Base-by-base conservation (phyloP, 495 filamentous ascomycete species). In the Podospora sp. region DNA sequence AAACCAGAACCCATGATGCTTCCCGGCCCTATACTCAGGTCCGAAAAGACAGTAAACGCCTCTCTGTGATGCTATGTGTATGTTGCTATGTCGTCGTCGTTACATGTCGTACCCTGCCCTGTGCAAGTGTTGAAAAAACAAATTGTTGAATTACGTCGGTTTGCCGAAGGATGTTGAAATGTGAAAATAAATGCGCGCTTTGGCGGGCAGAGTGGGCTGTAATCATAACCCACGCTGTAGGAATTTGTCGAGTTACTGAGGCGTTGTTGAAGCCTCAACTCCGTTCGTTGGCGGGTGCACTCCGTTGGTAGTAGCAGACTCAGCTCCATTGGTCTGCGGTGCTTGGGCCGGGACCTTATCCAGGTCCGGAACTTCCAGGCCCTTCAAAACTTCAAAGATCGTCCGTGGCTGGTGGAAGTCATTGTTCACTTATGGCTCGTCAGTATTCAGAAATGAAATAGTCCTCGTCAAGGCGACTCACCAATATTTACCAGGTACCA, bases 401-500 rank as follows among this genome's bases (percentile, higher is more conserved):
- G 86, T 87, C 59, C 87, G 82, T 16, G 83, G 83, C 64, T 91
- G 82, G 76, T 93, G 91, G 86, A 98, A 99, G 75, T 99, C 93
- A 73, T 99, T 99, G 81, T 99, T 90, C 8, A 99, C 94, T 95
- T 73, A 46, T 1, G 36, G 4, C 8, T 21, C 62, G 66, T 79
- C 59, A 70, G 68, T 6, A 22, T 35, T 29, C 24, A 1, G 27
- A 27, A 36, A n/a, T 0, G 0, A 26, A 9, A 7, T 0, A 6
- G 20, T 27, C 6, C 9, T 24, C 16, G 27, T 1, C 7, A 20
- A 49, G 3, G 29, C 8, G 8, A 40, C 90, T 78, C 82, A 95
- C 93, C 93, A 67, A 99, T 97, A 76, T 99, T 99, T 69, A 98
- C 84, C 65, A 99, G 81, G 74, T 91, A 93, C 92, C 94, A 98